Evolutionary conservation across 768 basidiomycete genomes (phyloP).

Genomic region (Suillus paluster): DNA sequence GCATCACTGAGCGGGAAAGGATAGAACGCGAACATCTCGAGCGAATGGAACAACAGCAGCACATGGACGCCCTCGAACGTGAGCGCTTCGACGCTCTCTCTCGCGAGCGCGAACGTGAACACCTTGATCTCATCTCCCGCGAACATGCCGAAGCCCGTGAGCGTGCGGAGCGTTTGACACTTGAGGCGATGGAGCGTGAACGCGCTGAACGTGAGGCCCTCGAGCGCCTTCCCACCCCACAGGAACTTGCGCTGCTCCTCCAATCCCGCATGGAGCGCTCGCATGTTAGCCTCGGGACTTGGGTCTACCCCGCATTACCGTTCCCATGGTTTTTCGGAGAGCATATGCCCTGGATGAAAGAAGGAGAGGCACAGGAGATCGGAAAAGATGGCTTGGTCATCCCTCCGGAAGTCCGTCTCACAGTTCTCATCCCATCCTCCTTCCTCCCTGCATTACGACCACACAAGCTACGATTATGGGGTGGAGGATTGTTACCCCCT

Average conservation of each 20-base stretch:
- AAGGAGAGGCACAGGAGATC: slow-evolving; percentile 26
- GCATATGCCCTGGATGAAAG: slow-evolving; percentile 30
- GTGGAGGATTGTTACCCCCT: slow-evolving; percentile 57
- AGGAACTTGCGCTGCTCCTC: slow-evolving; percentile 36
- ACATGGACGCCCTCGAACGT: slow-evolving; percentile 32
- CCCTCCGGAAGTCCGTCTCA: slow-evolving; percentile 41
- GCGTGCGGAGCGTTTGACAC: slow-evolving; percentile 14
- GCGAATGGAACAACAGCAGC: slow-evolving; percentile 32
- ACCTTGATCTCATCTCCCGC: background rate
- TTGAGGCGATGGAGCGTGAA: slow-evolving; percentile 1
- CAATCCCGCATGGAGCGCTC: slow-evolving; percentile 33
- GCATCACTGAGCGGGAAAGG: slow-evolving; percentile 14
- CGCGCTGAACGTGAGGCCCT: slow-evolving; percentile 11
- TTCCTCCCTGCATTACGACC: slow-evolving; percentile 63
- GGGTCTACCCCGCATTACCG: slow-evolving; percentile 35
- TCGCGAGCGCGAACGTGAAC: slow-evolving; percentile 7
- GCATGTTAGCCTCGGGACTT: slow-evolving; percentile 32
- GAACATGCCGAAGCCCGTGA: slow-evolving; percentile 13
- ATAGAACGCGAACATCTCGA: slow-evolving; percentile 36
- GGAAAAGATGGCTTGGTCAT: slow-evolving; percentile 17
- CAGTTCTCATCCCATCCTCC: slow-evolving; percentile 61
- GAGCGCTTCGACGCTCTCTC: slow-evolving; percentile 25
- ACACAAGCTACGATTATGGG: slow-evolving; percentile 65
- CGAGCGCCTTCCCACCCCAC: slow-evolving; percentile 37
- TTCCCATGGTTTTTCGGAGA: slow-evolving; percentile 41